Evolutionary conservation across 352 stramenopile species (phyloP).

Genomic region (Globisporangium cylindrosporum): DNA sequence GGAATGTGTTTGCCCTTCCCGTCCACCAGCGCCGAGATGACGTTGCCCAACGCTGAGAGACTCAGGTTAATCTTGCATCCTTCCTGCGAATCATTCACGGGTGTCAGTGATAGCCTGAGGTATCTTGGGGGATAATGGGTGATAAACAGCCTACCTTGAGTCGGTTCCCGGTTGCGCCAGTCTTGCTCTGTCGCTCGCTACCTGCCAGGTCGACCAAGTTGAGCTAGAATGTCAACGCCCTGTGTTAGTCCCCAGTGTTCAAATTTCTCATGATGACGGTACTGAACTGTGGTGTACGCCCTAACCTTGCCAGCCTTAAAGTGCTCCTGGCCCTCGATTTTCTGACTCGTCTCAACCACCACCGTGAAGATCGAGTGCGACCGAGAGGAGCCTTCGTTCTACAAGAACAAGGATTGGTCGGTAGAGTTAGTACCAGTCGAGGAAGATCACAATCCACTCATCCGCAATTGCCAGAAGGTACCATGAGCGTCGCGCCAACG

Average conservation of each 20-base stretch:
- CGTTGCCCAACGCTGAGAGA: conserved; percentile 76
- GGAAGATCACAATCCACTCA: too few relatives aligned
- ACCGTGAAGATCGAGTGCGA: conserved; percentile 88
- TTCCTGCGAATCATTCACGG: conserved; percentile 20
- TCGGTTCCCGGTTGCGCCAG: conserved; percentile 69
- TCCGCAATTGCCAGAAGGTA: conserved; percentile 8
- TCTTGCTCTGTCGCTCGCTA: conserved; percentile 84
- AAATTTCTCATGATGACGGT: too few relatives aligned
- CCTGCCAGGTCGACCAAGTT: conserved; percentile 83
- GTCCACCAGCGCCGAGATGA: conserved; percentile 84
- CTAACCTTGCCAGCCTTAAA: conserved; percentile 76
- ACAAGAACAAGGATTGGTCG: not conserved
- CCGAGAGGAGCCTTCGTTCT: conserved; percentile 75
- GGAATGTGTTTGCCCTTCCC: conserved; percentile 88
- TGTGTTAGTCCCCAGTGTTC: too few relatives aligned
- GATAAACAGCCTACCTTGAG: conserved; percentile 41
- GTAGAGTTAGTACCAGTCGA: too few relatives aligned
- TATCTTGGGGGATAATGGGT: too few relatives aligned
- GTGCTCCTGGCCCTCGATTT: conserved; percentile 64
- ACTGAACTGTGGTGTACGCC: too few relatives aligned
- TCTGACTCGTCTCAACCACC: conserved; percentile 79
- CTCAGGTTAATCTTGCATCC: conserved; percentile 87
- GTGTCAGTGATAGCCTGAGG: too few relatives aligned
- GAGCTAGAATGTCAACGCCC: conserved; percentile 26
- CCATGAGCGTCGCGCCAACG: conserved; percentile 79